These are phyloP conservation scores for Phytophthora melonis DNA, from an alignment of 352 stramenopile genomes.

Conservation along the genomic window DNA sequence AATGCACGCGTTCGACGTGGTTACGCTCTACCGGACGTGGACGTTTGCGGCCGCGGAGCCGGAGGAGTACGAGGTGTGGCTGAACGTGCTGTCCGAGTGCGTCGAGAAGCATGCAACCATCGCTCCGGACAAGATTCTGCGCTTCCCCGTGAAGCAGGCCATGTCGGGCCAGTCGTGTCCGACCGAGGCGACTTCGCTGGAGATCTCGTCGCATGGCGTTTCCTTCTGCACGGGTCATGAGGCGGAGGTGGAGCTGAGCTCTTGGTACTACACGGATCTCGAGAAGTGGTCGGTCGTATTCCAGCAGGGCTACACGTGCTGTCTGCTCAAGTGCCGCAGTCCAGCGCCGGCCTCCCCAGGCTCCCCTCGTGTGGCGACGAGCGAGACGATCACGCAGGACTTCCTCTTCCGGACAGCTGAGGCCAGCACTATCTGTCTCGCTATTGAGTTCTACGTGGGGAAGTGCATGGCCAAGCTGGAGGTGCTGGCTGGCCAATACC, in stretches of 20 bases:
- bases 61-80: slow-evolving; percentile 67
- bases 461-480: slow-evolving; percentile 86
- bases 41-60: slow-evolving; percentile 64
- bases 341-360: slow-evolving; percentile 14
- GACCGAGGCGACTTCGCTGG: slow-evolving; percentile 54
- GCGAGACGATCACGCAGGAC: slow-evolving; percentile 40
- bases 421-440: slow-evolving; percentile 59
- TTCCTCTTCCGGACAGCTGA: slow-evolving; percentile 73
- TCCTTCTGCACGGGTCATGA: slow-evolving; percentile 56
- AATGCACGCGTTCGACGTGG: slow-evolving; percentile 65
- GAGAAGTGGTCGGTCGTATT: slow-evolving; percentile 78
- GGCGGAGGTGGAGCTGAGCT: slow-evolving; percentile 57
- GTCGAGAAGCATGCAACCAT: slow-evolving; percentile 69
- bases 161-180: slow-evolving; percentile 47
- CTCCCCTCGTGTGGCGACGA: slow-evolving; percentile 2
- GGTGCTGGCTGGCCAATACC: slow-evolving; percentile 44
- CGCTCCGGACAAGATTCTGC: slow-evolving; percentile 55
- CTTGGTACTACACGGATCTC: slow-evolving; percentile 85
- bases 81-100: slow-evolving; percentile 59
- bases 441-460: slow-evolving; percentile 83
- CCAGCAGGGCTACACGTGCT: slow-evolving; percentile 66
- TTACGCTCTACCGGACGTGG: slow-evolving; percentile 81
- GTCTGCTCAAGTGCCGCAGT: slow-evolving; percentile 62
- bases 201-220: slow-evolving; percentile 72
- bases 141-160: slow-evolving; percentile 59